A percentile compares a stretch with the other conserved stretches of the same genome.
These are phyloP conservation scores for Fragaria vesca DNA, from an alignment of 306 rosid genomes.

Conservation along the genomic window DNA sequence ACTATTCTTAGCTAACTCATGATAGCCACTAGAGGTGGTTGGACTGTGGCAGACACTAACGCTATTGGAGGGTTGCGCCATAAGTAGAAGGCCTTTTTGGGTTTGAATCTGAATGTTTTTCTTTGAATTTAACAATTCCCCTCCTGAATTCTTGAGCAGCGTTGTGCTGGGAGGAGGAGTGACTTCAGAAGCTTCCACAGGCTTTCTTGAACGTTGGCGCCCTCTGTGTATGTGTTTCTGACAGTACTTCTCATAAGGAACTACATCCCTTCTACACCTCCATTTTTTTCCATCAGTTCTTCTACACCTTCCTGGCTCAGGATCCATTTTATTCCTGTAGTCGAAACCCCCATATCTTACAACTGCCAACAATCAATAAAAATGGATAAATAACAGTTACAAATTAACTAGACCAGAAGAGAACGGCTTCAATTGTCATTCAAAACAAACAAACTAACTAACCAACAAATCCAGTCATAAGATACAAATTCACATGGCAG, in stretches of 20 bases:
- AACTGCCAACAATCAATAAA: slow-evolving; percentile 36
- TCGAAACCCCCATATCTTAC: slow-evolving; percentile 42
- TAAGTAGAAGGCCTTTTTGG: slow-evolving; percentile 32
- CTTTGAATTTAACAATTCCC: slow-evolving; percentile 23
- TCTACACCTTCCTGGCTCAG: slow-evolving; percentile 75
- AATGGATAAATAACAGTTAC: slow-evolving; percentile 15
- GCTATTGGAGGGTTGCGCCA: slow-evolving; percentile 20
- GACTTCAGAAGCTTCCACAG: slow-evolving; percentile 64
- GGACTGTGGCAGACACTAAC: slow-evolving; percentile 18
- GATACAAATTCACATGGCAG: not conserved
- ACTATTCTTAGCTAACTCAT: slow-evolving; percentile 24
- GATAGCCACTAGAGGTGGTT: slow-evolving; percentile 18
- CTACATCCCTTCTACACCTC: slow-evolving; percentile 56
- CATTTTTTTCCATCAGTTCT: slow-evolving; percentile 97
- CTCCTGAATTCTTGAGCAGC: slow-evolving; percentile 24
- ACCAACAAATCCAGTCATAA: not conserved
- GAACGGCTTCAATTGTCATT: not conserved
- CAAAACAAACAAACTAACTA: not conserved
- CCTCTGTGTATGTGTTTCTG: slow-evolving; percentile 87
- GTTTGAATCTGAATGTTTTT: slow-evolving; percentile 22
- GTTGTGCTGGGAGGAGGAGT: slow-evolving; percentile 40
- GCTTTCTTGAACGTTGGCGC: slow-evolving; percentile 98
- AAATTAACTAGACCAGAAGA: slow-evolving; percentile 9
- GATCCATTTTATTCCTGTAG: slow-evolving; percentile 42
- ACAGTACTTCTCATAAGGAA: slow-evolving; percentile 70